A percentile compares a stretch with the other conserved stretches of the same genome.
phyloP scores from a whole-genome alignment of 805 yeast species.

The Saturnispora galanensis region DNA sequence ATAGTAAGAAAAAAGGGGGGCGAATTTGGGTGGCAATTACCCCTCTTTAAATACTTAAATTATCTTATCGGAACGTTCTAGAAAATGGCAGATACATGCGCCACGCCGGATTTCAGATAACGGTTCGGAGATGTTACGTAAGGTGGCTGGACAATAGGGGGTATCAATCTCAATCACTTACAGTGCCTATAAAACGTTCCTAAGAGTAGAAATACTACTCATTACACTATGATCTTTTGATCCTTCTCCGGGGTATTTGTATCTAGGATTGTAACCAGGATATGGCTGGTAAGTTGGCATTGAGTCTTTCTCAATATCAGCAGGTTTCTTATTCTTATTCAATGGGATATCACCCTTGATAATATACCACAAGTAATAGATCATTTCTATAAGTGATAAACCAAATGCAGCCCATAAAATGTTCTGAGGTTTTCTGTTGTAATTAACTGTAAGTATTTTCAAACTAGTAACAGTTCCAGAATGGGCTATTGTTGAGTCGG shows the following conservation, averaged over 20 bases:
- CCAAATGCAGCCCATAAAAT: slow-evolving; percentile 11
- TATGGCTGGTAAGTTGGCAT: too few relatives aligned
- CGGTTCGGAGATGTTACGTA: background rate
- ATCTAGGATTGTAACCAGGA: background rate
- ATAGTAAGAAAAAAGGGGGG: background rate
- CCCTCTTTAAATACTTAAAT: background rate
- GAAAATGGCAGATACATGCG: slow-evolving; percentile 4
- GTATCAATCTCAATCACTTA: too few relatives aligned
- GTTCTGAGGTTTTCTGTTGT: slow-evolving; percentile 6
- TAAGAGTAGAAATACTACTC: slow-evolving; percentile 12
- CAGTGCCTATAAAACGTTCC: slow-evolving; percentile 1
- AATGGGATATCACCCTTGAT: background rate
- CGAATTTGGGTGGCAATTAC: slow-evolving; percentile 3
- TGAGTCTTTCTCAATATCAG: slow-evolving; percentile 7
- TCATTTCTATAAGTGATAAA: slow-evolving; percentile 4
- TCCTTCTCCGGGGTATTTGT: background rate
- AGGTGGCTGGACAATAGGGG: background rate
- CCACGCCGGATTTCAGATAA: background rate
- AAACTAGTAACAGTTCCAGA: slow-evolving; percentile 10
- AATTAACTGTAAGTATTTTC: slow-evolving; percentile 8
- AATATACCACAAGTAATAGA: slow-evolving; percentile 3
- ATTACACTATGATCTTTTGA: slow-evolving; percentile 9
- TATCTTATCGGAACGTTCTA: slow-evolving; percentile 5
- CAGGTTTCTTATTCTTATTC: too few relatives aligned
- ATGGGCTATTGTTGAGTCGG: slow-evolving; percentile 3